A percentile compares a stretch with the other conserved stretches of the same genome.
These are phyloP conservation scores for Penicillium capsulatum DNA, from an alignment of 2,329 filamentous ascomycete species.

Conservation along the genomic window DNA sequence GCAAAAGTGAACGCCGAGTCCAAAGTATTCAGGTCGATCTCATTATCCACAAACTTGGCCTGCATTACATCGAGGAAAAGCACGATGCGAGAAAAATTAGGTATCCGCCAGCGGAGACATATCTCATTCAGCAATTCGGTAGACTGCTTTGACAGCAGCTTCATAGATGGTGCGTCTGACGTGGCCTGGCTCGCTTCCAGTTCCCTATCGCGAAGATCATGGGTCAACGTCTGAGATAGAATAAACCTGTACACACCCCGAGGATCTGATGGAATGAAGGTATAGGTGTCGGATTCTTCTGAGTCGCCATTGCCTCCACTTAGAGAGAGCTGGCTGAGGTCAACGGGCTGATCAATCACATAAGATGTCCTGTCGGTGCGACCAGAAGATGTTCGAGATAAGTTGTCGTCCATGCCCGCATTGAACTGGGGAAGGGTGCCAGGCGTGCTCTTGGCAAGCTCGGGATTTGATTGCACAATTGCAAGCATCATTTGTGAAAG, in stretches of 20 bases:
- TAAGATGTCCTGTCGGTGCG: constrained; percentile 49
- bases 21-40: constrained; percentile 74
- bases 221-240: constrained; percentile 66
- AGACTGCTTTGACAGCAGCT: constrained; percentile 67
- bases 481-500: constrained; percentile 91
- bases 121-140: constrained; percentile 80
- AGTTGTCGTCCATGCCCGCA: constrained; percentile 40
- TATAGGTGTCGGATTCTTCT: constrained; percentile 61
- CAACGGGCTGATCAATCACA: constrained; percentile 62
- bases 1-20: constrained; percentile 78
- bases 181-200: constrained; percentile 48
- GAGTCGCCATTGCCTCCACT: constrained; percentile 43
- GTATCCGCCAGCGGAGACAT: constrained; percentile 82
- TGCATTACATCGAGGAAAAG: constrained; percentile 79
- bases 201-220: constrained; percentile 56
- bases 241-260: constrained; percentile 79
- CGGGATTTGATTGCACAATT: constrained; percentile 79
- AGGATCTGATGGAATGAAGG: constrained; percentile 82
- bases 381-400: constrained; percentile 46
- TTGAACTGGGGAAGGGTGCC: constrained; percentile 57
- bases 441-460: constrained; percentile 72
- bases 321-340: constrained; percentile 58
- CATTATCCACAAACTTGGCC: constrained; percentile 79
- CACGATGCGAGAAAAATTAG: constrained; percentile 73
- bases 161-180: constrained; percentile 48